Base-by-base conservation (phyloP, 106 monocot species). In the Iris macrosiphon region DNA sequence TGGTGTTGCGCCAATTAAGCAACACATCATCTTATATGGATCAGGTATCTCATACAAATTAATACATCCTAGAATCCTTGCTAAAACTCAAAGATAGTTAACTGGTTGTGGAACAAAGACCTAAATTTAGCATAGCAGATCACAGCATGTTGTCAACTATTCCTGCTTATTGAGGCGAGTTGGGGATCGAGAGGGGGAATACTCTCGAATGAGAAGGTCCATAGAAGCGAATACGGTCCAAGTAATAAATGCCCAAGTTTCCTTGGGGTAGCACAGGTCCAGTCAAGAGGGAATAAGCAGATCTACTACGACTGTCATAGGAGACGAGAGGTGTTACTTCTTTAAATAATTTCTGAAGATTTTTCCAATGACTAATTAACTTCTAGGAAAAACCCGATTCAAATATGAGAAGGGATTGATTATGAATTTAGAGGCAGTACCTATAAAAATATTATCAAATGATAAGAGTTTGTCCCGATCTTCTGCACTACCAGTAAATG, bases 401-500 rank as follows among this genome's bases (percentile, higher is more conserved):
- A 52, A 52, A 19, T 3, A 18, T 19, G 11, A 25, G 31, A 12
- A 52, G 28, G 20, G 2, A 17, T 11, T 55, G n/a, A 58, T 9
- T 10, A 9, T 3, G 6, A 33, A 7, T 29, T 20, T 47, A 49
- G 23, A 62, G 5, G 4, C 25, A 31, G 40, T 9, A 98, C 96
- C 96, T 70, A 99, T 87, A 71, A 87, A 91, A 50, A 99, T 77
- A 55, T 78, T 81, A 42, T 91, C 78, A 74, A 91, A 99, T 31
- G 61, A 67, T 31, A 99, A 59, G 59, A 99, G 81, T 50, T 52
- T 75, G 67, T 81, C 80, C 50, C 73, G 69, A 60, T 99, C 98
- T 79, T 80, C 87, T 43, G 70, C 65, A 71, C 77, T 81, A 27
- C 91, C 98, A 21, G 98, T 99, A 68, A 99, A 99, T 51, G 98